A percentile compares a stretch with the other conserved stretches of the same genome.
Evolutionary conservation across 1,139 yeast species (phyloP).

Genomic region (Wickerhamiella pararugosa): DNA sequence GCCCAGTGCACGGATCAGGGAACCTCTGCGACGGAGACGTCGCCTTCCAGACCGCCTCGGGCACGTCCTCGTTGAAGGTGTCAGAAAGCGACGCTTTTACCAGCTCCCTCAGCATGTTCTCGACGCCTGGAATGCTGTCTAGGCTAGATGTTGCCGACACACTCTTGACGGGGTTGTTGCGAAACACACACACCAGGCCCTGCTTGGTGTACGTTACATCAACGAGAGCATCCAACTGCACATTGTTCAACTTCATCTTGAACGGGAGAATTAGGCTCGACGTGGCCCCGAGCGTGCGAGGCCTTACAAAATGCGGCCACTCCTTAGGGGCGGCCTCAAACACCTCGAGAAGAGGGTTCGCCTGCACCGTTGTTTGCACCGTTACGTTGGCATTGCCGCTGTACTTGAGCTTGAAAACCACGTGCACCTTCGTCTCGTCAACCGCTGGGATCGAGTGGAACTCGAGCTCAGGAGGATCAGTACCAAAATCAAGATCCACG

Average conservation of each 20-base stretch:
- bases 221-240: conserved; percentile 65
- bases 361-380: conserved; percentile 70
- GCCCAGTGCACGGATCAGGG: conserved; percentile 23
- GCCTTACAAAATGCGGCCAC: conserved; percentile 37
- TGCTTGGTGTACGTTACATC: conserved; percentile 68
- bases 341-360: conserved; percentile 51
- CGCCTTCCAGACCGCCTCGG: conserved; percentile 56
- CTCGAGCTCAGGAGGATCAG: conserved; percentile 63
- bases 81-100: conserved; percentile 59
- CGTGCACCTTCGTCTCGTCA: conserved; percentile 62
- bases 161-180: conserved; percentile 74
- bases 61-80: conserved; percentile 60
- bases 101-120: conserved; percentile 50
- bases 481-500: conserved; percentile 63
- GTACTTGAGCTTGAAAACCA: conserved; percentile 68
- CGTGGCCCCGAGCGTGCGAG: conserved; percentile 48
- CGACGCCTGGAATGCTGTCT: conserved; percentile 61
- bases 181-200: conserved; percentile 69
- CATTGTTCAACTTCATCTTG: conserved; percentile 54
- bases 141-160: conserved; percentile 71
- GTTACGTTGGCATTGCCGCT: conserved; percentile 70
- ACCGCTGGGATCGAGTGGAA: conserved; percentile 74
- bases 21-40: conserved; percentile 41
- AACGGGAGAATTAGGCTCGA: conserved; percentile 66
- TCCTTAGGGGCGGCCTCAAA: conserved; percentile 31